Evolutionary conservation across 192 early-diverging fungal genomes (phyloP).

Genomic region (Gigaspora rosea): DNA sequence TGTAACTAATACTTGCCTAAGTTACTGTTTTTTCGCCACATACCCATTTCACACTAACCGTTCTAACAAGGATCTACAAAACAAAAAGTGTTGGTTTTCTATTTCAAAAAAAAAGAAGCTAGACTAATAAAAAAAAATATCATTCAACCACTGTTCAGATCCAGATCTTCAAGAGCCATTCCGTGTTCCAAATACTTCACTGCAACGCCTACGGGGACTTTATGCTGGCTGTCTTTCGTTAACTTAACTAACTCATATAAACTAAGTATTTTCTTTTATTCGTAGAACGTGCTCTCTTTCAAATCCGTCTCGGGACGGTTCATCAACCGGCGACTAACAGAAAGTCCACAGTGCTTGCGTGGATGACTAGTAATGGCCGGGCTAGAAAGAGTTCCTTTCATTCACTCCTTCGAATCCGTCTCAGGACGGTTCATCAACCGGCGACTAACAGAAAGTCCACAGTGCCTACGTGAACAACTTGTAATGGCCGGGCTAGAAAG

Average conservation of each 20-base stretch:
- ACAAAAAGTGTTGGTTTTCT: too few relatives aligned
- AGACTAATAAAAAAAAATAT: too few relatives aligned
- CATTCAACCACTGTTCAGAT: too few relatives aligned
- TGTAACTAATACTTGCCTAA: too few relatives aligned
- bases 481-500: constrained; percentile 1
- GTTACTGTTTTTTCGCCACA: too few relatives aligned
- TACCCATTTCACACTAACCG: too few relatives aligned
- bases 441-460: neutral
- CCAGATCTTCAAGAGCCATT: too few relatives aligned
- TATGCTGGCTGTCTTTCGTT: constrained; percentile 2
- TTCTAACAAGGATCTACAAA: too few relatives aligned
- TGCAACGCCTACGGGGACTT: too few relatives aligned
- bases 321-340: constrained; percentile 1
- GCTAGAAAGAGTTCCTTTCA: constrained; percentile 7
- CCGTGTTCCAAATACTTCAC: too few relatives aligned
- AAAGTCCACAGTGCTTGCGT: neutral
- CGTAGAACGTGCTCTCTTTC: constrained; percentile 8
- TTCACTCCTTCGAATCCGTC: neutral
- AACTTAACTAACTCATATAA: constrained; percentile 9
- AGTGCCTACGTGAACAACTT: neutral
- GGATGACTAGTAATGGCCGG: neutral
- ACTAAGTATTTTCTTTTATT: constrained; percentile 18
- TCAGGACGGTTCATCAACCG: neutral
- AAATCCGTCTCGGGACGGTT: constrained; percentile 1
- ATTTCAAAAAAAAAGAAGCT: too few relatives aligned